A percentile compares a stretch with the other conserved stretches of the same genome.
Evolutionary conservation across 352 stramenopile genomes (phyloP).

Genomic region (Blastocystis sp.): DNA sequence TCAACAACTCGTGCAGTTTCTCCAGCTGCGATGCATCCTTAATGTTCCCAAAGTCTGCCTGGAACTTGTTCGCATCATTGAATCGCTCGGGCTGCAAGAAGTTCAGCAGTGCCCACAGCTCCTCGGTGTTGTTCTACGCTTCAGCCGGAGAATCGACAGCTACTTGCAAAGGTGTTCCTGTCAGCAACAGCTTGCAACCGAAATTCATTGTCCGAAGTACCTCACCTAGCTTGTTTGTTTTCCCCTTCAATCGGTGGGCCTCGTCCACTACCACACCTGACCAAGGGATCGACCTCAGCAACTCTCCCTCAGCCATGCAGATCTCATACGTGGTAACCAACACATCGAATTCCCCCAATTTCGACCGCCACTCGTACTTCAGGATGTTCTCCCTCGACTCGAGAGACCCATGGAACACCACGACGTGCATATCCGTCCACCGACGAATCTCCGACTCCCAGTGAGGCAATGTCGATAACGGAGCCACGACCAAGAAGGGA

Average conservation of each 20-base stretch:
- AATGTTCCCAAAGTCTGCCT: slow-evolving; percentile 83
- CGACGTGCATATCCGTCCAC: slow-evolving; percentile 76
- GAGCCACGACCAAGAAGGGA: slow-evolving; percentile 96
- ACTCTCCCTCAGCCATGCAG: slow-evolving; percentile 69
- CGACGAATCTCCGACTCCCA: slow-evolving; percentile 87
- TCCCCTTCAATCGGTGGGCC: slow-evolving; percentile 96
- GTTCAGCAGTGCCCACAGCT: slow-evolving; percentile 92
- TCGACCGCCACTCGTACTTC: slow-evolving; percentile 89
- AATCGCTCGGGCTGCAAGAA: slow-evolving; percentile 89
- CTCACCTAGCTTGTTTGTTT: slow-evolving; percentile 85
- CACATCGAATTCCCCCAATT: slow-evolving; percentile 86
- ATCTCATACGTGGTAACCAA: slow-evolving; percentile 99
- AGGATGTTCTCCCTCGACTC: slow-evolving; percentile 84
- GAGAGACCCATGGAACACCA: slow-evolving; percentile 95
- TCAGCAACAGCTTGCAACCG: slow-evolving; percentile 80
- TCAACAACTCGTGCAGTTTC: slow-evolving; percentile 83
- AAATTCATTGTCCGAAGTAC: slow-evolving; percentile 74
- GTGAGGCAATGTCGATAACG: slow-evolving; percentile 90
- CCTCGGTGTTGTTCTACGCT: slow-evolving; percentile 82
- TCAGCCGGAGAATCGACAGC: no score
- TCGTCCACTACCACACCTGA: slow-evolving; percentile 94
- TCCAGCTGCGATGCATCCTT: slow-evolving; percentile 84
- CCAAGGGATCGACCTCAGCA: slow-evolving; percentile 88
- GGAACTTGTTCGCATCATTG: slow-evolving; percentile 76
- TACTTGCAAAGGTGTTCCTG: slow-evolving; percentile 86